These are phyloP conservation scores for Pseudohyphozyma bogoriensis DNA, from an alignment of 768 basidiomycete genomes.

Conservation along the genomic window DNA sequence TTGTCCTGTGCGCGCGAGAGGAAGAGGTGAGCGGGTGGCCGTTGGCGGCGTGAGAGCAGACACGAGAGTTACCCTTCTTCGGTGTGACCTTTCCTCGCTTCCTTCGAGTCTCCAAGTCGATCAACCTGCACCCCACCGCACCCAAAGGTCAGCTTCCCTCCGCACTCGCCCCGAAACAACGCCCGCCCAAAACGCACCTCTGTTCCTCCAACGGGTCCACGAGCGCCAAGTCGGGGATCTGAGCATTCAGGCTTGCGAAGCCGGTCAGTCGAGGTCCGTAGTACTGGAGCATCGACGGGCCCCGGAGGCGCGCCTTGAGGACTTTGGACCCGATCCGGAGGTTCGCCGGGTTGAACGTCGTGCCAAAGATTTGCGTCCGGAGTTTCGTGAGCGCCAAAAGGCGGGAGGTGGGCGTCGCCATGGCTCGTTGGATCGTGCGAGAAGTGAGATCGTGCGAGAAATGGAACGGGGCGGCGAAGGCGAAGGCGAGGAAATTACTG, in stretches of 20 bases:
- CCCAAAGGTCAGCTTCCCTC: background rate
- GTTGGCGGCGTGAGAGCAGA: background rate
- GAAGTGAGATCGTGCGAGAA: background rate
- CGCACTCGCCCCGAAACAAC: background rate
- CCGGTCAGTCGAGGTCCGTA: slow-evolving; percentile 47
- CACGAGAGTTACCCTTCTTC: slow-evolving; percentile 28
- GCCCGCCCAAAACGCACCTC: slow-evolving; percentile 14
- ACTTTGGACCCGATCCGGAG: slow-evolving; percentile 85
- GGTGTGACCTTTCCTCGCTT: slow-evolving; percentile 29
- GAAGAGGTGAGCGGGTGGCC: background rate
- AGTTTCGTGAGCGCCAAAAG: slow-evolving; percentile 55
- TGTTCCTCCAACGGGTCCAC: slow-evolving; percentile 24
- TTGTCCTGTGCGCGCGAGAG: slow-evolving; percentile 3
- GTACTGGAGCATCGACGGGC: slow-evolving; percentile 76
- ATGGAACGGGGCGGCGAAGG: too few relatives aligned
- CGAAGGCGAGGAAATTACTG: too few relatives aligned
- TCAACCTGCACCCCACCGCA: slow-evolving; percentile 13
- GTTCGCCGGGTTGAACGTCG: slow-evolving; percentile 72
- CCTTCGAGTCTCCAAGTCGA: slow-evolving; percentile 29
- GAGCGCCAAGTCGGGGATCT: slow-evolving; percentile 17
- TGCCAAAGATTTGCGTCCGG: slow-evolving; percentile 70
- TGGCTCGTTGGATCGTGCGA: background rate
- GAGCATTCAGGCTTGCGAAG: slow-evolving; percentile 6
- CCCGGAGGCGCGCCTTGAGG: slow-evolving; percentile 66
- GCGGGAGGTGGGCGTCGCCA: slow-evolving; percentile 32